These are phyloP conservation scores for Aegle marmelos DNA, from an alignment of 345 rosid genomes.

Conservation along the genomic window DNA sequence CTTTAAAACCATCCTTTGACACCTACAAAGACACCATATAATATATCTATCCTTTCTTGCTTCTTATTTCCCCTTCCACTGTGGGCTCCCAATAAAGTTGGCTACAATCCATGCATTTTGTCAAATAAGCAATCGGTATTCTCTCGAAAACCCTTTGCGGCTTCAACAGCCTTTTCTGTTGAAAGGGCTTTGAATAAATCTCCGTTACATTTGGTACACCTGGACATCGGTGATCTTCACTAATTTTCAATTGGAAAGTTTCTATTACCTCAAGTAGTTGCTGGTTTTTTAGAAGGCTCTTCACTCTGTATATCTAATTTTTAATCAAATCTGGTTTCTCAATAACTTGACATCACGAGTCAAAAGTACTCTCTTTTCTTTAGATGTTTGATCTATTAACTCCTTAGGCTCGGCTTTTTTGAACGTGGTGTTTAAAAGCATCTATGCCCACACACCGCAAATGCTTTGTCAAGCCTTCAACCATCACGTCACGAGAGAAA, in stretches of 20 bases:
- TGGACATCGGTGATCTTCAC: constrained; percentile 80
- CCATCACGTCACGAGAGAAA: constrained; percentile 96
- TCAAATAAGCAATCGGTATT: constrained; percentile 83
- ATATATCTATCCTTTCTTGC: too few species aligned
- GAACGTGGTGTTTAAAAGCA: constrained; percentile 74
- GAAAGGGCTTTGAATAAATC: constrained; percentile 75
- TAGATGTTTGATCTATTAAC: constrained; percentile 70
- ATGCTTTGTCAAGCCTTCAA: constrained; percentile 96
- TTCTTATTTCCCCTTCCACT: too few species aligned
- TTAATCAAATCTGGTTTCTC: constrained; percentile 68
- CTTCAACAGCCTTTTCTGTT: constrained; percentile 85
- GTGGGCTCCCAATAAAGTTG: constrained; percentile 99
- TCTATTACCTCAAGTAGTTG: constrained; percentile 92
- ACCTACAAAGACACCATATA: too few species aligned
- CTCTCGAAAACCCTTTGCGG: constrained; percentile 93
- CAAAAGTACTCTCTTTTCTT: constrained; percentile 76
- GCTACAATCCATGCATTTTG: constrained; percentile 87
- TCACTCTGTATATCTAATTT: constrained; percentile 77
- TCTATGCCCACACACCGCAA: constrained; percentile 88
- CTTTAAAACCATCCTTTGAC: too few species aligned
- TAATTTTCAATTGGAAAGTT: constrained; percentile 63
- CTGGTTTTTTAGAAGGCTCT: constrained; percentile 81
- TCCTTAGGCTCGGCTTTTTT: constrained; percentile 83
- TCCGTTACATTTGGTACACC: constrained; percentile 97
- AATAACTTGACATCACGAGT: constrained; percentile 86